Conservation (phyloP, 192 early-diverging fungal genomes). For the Glomus cerebriforme region DNA sequence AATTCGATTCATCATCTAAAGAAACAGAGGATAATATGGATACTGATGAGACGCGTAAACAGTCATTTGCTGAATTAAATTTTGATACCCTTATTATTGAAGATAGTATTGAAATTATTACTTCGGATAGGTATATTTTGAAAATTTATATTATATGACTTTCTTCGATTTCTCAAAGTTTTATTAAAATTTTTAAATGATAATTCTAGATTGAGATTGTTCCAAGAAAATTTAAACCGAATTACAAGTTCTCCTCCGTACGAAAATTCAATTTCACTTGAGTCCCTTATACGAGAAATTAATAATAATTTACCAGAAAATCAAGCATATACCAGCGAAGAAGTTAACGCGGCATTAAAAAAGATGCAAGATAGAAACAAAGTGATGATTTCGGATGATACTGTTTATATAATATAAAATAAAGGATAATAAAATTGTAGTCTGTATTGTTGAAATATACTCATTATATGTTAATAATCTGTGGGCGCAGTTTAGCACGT, state of each 20-base stretch:
- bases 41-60: background rate
- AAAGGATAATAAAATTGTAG: no score
- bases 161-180: background rate
- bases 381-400: constrained; percentile 69
- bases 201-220: constrained; percentile 41
- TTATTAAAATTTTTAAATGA: background rate
- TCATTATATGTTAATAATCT: no score
- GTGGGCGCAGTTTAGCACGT: no score
- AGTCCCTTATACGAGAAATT: constrained; percentile 55
- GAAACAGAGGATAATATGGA: background rate
- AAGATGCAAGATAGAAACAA: constrained; percentile 67
- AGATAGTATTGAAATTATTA: background rate
- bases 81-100: background rate
- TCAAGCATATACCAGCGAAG: constrained; percentile 52
- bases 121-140: background rate
- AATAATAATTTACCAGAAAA: constrained; percentile 49
- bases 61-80: background rate
- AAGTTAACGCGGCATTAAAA: constrained; percentile 61
- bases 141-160: background rate
- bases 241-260: constrained; percentile 45
- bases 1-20: background rate
- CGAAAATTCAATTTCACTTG: constrained; percentile 56
- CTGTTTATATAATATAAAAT: constrained; percentile 72
- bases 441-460: no score
- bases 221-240: constrained; percentile 51